Conservation (phyloP, 768 basidiomycete genomes). For the Lactarius akahatsu region DNA sequence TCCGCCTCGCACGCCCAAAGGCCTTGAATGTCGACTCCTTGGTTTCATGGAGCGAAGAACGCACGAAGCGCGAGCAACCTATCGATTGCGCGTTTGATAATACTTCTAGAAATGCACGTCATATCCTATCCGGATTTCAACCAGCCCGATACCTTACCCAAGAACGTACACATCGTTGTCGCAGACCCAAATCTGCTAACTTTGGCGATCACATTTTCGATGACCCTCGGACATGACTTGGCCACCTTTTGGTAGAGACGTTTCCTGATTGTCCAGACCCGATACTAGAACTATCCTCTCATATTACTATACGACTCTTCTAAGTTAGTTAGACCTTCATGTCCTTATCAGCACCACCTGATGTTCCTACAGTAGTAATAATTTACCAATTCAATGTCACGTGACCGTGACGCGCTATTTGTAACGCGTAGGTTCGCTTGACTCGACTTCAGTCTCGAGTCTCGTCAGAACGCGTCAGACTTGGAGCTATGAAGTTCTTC, state of each 20-base stretch:
- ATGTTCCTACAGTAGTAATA: background rate
- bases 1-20: slow-evolving; percentile 23
- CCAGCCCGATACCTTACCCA: slow-evolving; percentile 10
- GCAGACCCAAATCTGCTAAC: background rate
- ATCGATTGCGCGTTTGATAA: slow-evolving; percentile 9
- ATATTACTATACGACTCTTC: background rate
- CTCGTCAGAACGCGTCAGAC: too few relatives aligned
- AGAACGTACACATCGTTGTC: slow-evolving; percentile 17
- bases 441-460: background rate
- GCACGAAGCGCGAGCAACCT: background rate
- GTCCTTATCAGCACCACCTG: slow-evolving; percentile 9
- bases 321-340: slow-evolving; percentile 17
- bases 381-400: slow-evolving; percentile 1
- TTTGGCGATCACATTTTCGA: slow-evolving; percentile 13
- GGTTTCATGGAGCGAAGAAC: slow-evolving; percentile 17
- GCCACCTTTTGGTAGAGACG: slow-evolving; percentile 27
- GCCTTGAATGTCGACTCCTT: slow-evolving; percentile 19
- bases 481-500: slow-evolving; percentile 37
- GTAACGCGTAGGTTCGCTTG: slow-evolving; percentile 8
- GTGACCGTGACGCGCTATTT: slow-evolving; percentile 13
- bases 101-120: slow-evolving; percentile 15
- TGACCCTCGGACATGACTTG: slow-evolving; percentile 27
- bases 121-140: background rate
- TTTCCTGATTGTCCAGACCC: slow-evolving; percentile 2
- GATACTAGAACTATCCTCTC: background rate